These are phyloP conservation scores for Phaeophleospora eucalypticola DNA, from an alignment of 2,329 filamentous ascomycete species.

Conservation along the genomic window DNA sequence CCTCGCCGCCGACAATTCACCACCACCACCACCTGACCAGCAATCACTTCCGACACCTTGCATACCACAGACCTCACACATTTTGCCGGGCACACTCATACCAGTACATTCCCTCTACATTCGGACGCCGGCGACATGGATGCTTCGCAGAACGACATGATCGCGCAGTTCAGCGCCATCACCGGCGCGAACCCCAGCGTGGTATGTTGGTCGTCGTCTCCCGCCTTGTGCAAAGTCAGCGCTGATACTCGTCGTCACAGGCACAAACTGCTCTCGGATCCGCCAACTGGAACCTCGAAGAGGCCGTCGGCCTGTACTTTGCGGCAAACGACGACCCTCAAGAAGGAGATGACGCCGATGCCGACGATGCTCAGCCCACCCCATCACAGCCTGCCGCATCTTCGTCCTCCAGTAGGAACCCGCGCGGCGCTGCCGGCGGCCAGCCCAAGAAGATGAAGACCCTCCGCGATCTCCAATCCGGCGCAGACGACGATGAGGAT, in stretches of 20 bases:
- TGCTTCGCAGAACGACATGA: conserved; percentile 28
- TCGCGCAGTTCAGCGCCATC: conserved; percentile 36
- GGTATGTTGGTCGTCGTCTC: conserved; percentile 24
- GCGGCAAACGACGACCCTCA: conserved; percentile 39
- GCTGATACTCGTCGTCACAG: conserved; percentile 30
- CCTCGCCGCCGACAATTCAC: no score
- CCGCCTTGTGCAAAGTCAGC: no score
- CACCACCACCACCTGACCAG: no score
- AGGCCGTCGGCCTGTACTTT: conserved; percentile 44
- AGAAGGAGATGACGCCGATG: conserved; percentile 34
- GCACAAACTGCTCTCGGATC: conserved; percentile 43
- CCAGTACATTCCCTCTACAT: neutral
- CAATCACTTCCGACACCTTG: no score
- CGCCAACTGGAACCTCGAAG: conserved; percentile 44
- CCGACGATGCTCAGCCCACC: conserved; percentile 12
- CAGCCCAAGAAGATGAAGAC: conserved; percentile 38
- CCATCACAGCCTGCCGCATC: conserved; percentile 12
- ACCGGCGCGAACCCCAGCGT: conserved; percentile 33
- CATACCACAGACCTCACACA: neutral
- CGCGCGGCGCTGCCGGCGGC: conserved; percentile 20
- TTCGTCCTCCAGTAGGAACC: conserved; percentile 15
- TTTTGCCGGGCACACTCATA: neutral
- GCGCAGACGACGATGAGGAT: conserved; percentile 59
- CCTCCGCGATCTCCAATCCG: conserved; percentile 43
- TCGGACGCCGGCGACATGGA: conserved; percentile 24